A percentile compares a stretch with the other conserved stretches of the same genome.
These are phyloP conservation scores for Pleurotus cornucopiae DNA, from an alignment of 768 basidiomycete genomes.

Conservation along the genomic window DNA sequence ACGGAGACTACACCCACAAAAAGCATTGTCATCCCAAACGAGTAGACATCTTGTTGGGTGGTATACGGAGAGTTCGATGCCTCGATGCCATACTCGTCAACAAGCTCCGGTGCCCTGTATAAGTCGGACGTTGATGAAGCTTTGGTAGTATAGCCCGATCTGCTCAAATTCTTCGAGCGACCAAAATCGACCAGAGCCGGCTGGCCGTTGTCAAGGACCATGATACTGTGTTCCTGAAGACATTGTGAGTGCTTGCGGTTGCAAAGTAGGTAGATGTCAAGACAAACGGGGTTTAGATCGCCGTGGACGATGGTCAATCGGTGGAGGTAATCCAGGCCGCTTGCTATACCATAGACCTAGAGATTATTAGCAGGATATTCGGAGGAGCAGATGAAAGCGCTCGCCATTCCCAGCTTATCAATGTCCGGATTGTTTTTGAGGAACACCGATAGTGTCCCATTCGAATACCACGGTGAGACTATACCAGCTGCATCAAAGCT, in stretches of 20 bases:
- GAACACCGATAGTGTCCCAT: background rate
- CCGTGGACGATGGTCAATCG: background rate
- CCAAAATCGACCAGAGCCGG: background rate
- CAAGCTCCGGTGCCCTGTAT: slow-evolving; percentile 9
- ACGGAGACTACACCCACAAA: background rate
- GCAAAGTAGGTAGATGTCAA: too few relatives aligned
- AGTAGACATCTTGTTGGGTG: slow-evolving; percentile 5
- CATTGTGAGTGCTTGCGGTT: too few relatives aligned
- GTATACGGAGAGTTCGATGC: background rate
- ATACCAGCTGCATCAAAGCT: background rate
- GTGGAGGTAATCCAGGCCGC: background rate
- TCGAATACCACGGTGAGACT: background rate
- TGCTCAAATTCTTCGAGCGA: background rate
- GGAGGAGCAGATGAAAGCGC: background rate
- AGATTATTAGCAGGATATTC: background rate
- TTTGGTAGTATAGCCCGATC: background rate
- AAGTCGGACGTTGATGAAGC: background rate
- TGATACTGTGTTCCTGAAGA: background rate
- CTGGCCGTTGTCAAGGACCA: background rate
- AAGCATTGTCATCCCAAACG: slow-evolving; percentile 11
- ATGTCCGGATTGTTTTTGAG: background rate
- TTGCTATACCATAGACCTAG: background rate
- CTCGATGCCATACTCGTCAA: background rate
- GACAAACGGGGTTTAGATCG: background rate
- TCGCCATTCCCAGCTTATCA: background rate